phyloP scores from a whole-genome alignment of 495 filamentous ascomycete species.

The Aspergillus carlsbadensis region DNA sequence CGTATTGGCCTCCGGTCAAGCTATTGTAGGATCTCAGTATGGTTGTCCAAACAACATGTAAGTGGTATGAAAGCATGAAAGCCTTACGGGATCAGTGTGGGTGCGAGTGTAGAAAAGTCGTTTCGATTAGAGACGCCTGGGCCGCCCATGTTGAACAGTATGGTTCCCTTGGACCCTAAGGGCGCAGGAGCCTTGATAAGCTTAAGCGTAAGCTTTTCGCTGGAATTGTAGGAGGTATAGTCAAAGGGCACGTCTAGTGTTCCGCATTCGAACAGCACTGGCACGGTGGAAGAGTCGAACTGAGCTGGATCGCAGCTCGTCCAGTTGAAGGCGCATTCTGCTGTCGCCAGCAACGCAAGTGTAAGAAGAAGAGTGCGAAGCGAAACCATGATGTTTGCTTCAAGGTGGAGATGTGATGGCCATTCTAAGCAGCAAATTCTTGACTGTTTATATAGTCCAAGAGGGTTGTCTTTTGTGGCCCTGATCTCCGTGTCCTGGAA shows the following conservation, averaged over 20 bases:
- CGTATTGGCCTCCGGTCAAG: constrained; percentile 6
- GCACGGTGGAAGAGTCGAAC: constrained; percentile 4
- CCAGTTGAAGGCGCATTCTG: constrained; percentile 3
- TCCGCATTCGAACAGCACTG: constrained; percentile 1
- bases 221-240: background rate
- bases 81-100: constrained; percentile 6
- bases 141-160: constrained; percentile 5
- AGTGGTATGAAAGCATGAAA: background rate
- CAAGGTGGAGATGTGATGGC: background rate
- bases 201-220: constrained; percentile 2
- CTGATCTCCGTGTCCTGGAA: background rate
- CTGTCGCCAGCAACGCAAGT: background rate
- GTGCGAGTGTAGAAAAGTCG: background rate
- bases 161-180: background rate
- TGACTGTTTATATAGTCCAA: background rate
- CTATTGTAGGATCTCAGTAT: background rate
- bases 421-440: background rate
- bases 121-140: background rate
- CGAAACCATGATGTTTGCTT: constrained; percentile 1
- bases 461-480: background rate
- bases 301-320: background rate
- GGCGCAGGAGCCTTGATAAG: constrained; percentile 8
- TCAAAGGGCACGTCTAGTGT: constrained; percentile 4
- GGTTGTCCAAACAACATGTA: background rate
- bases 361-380: background rate